Evolutionary conservation across 345 rosid genomes (phyloP), one percentile per base, ranked within the genome.

Genomic region (Lepidium sativum): DNA sequence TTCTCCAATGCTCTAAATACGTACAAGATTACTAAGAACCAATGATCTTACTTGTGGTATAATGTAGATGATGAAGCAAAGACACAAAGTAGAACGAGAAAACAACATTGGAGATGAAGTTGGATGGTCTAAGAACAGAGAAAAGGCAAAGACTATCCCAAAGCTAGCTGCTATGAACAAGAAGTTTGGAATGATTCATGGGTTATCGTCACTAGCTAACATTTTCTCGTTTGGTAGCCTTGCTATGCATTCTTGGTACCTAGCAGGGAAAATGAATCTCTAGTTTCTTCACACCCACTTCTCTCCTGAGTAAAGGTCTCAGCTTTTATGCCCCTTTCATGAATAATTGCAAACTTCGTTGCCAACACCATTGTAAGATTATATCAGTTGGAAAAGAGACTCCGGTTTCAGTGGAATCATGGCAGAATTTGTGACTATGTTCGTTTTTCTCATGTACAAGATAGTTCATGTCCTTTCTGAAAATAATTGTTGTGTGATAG

Each of bases 131-230:
- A 92, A 92, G 94, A 92, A 92, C 78, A 39, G 8, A 51, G 94
- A 89, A 61, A 87, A 53, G 33, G 97, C 97, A 2, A 92, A 92
- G 81, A 65, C 39, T 39, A 86, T 82, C 66, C 98, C 97, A 1
- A 83, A 84, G 84, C 94, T 92, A 41, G 96, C 94, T 45, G 87
- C 97, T 23, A 87, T 87, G 98, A 89, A 92, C 81, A 89, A 92
- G 86, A 92, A 92, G 78, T 92, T 92, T 18, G 98, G 98, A 50
- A 89, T 92, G 98, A 89, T 87, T 66, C 97, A 87, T n/a, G 98
- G 96, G 7, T 63, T 89, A 57, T 92, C 98, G 2, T 89, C 98
- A 11, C 86, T 92, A 63, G 96, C 98, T 27, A 92, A 92, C 74
- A 87, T 92, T 32, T 78, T 92, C 75, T 71, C 95, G 52, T 94